Base-by-base conservation (phyloP, 164 flowering plant genomes). In the Kingdonia uniflora region DNA sequence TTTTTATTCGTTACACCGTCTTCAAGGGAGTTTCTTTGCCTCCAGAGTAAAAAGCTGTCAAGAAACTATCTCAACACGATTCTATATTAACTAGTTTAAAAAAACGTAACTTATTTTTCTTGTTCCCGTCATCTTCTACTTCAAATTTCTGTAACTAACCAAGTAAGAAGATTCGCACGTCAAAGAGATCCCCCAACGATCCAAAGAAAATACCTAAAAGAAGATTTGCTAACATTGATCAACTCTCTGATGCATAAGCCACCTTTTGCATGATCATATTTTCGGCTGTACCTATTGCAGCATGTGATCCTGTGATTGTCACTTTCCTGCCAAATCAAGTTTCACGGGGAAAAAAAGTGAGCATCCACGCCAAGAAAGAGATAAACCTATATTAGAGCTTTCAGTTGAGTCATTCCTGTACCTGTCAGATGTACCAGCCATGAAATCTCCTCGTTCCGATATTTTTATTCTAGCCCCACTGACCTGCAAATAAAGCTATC, bases 391-490 rank as follows among this genome's bases (percentile, higher is more conserved):
- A 53, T n/a, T 1, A 7, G 29, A 22, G 23, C 35, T 3, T 29
- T 29, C 35, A 29, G 35, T 29, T 29, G 35, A 29, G 12, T 2
- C 25, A 15, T 19, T 14, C 37, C n/a, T 5, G 40, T 77, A 86
- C 96, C 95, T 82, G 54, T 87, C 86, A 46, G 75, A 71, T 65
- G 96, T 91, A 52, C 96, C 96, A 51, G 87, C 63, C 75, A 87
- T 71, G 76, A 81, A 91, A 76, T 91, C 96, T 26, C 96, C 98
- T 54, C 91, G 73, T 55, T 87, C 98, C n/a, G 98, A 91, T 70
- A 91, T 84, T 75, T 87, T 91, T 57, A 87, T 82, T 67, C 81
- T 81, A 37, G 98, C 96, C 43, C 98, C 98, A 64, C 85, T 85
- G 37, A 67, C 74, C 96, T 91, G 87, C 71, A 48, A 24, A 19